Conservation (phyloP, 306 rosid species). For the Vigna hirtella region DNA sequence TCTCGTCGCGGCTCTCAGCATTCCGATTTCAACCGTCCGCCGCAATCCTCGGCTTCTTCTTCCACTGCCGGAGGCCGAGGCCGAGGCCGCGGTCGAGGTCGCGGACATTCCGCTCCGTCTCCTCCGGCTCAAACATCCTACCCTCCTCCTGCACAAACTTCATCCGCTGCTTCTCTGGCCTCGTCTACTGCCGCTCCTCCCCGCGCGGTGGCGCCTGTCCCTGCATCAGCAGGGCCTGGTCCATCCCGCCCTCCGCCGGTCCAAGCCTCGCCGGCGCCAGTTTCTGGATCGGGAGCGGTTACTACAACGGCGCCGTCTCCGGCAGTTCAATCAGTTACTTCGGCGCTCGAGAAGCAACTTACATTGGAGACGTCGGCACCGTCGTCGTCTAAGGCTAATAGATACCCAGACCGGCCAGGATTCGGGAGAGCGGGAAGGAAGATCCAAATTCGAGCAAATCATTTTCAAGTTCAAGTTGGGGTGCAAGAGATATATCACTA, state of each 20-base stretch:
- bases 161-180: background rate
- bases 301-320: background rate
- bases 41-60: background rate
- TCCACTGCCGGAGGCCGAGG: slow-evolving; percentile 37
- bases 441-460: slow-evolving; percentile 61
- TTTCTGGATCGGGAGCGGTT: background rate
- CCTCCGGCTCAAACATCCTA: background rate
- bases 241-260: background rate
- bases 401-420: slow-evolving; percentile 55
- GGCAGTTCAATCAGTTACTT: background rate
- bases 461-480: slow-evolving; percentile 55
- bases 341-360: slow-evolving; percentile 26
- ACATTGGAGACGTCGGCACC: slow-evolving; percentile 45
- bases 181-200: no score
- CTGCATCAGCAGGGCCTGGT: no score
- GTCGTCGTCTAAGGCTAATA: slow-evolving; percentile 49
- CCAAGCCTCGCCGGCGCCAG: background rate
- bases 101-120: background rate
- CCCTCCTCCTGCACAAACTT: no score
- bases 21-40: background rate
- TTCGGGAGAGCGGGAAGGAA: slow-evolving; percentile 47
- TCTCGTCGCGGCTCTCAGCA: background rate
- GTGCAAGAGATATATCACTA: slow-evolving; percentile 59
- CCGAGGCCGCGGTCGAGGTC: slow-evolving; percentile 1
- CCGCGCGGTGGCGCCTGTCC: no score